Evolutionary conservation across 805 yeast species (phyloP).

Genomic region (Ogataea dorogensis): DNA sequence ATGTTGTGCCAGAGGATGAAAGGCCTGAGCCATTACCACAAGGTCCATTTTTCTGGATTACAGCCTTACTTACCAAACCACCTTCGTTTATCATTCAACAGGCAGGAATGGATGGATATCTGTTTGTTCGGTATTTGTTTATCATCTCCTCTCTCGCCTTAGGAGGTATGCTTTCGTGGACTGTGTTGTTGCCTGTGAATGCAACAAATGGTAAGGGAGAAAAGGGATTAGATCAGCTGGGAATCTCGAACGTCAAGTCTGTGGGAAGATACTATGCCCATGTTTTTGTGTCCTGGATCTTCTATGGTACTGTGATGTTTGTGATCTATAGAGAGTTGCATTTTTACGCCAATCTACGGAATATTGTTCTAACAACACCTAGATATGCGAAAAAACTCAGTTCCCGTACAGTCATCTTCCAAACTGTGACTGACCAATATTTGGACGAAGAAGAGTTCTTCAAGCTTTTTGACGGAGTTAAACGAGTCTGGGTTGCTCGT

Average conservation of each 20-base stretch:
- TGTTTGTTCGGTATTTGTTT: slow-evolving; percentile 76
- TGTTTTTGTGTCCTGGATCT: slow-evolving; percentile 76
- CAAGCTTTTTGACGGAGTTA: slow-evolving; percentile 79
- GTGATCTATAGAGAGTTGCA: slow-evolving; percentile 79
- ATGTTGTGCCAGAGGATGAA: slow-evolving; percentile 55
- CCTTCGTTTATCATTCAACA: slow-evolving; percentile 78
- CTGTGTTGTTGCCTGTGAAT: slow-evolving; percentile 80
- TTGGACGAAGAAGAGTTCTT: slow-evolving; percentile 70
- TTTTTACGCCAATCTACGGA: slow-evolving; percentile 72
- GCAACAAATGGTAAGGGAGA: slow-evolving; percentile 64
- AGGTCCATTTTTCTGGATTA: slow-evolving; percentile 71
- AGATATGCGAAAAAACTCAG: slow-evolving; percentile 70
- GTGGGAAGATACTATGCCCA: slow-evolving; percentile 78
- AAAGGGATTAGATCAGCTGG: slow-evolving; percentile 69
- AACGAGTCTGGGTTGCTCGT: slow-evolving; percentile 76
- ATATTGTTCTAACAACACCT: slow-evolving; percentile 78
- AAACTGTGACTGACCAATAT: slow-evolving; percentile 74
- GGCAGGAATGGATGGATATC: slow-evolving; percentile 92
- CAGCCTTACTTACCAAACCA: slow-evolving; percentile 59
- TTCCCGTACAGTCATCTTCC: slow-evolving; percentile 81
- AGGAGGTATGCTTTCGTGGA: slow-evolving; percentile 57
- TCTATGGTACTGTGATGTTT: slow-evolving; percentile 66
- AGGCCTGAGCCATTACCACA: slow-evolving; percentile 72
- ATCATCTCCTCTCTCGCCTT: slow-evolving; percentile 53
- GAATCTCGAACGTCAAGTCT: slow-evolving; percentile 71